Conservation (phyloP, 768 basidiomycete species). For the Pholiota conissans region DNA sequence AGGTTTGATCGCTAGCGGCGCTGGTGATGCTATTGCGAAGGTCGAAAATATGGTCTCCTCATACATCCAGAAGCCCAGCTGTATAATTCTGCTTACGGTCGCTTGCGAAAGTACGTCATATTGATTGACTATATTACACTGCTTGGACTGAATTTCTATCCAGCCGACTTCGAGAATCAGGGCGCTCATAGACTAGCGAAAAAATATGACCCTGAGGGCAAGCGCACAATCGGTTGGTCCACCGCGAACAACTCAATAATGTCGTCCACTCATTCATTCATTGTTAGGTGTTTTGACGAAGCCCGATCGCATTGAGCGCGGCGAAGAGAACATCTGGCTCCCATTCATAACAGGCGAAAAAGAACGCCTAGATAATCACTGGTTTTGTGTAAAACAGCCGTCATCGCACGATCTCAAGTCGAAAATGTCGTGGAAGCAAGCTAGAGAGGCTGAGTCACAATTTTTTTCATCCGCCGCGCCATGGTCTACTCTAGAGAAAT, state of each 20-base stretch:
- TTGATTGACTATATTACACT: not conserved
- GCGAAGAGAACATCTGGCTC: slow-evolving; percentile 37
- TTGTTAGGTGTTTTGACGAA: slow-evolving; percentile 69
- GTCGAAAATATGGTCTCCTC: slow-evolving; percentile 58
- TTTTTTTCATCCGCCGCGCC: slow-evolving; percentile 56
- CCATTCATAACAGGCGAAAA: not conserved
- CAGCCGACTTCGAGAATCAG: slow-evolving; percentile 85
- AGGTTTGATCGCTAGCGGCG: slow-evolving; percentile 64
- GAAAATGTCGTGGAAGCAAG: slow-evolving; percentile 60
- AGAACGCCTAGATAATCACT: not conserved
- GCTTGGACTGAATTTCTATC: slow-evolving; percentile 14
- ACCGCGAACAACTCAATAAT: not conserved
- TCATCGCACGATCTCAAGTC: slow-evolving; percentile 48
- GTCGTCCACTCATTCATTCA: too few species aligned
- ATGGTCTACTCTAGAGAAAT: slow-evolving; percentile 55
- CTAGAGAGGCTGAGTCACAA: slow-evolving; percentile 52
- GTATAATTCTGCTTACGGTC: slow-evolving; percentile 55
- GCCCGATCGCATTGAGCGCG: slow-evolving; percentile 34
- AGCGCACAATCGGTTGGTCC: slow-evolving; percentile 65
- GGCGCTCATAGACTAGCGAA: slow-evolving; percentile 67
- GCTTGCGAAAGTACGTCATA: slow-evolving; percentile 8
- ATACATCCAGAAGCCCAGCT: slow-evolving; percentile 63
- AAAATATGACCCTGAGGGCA: slow-evolving; percentile 57
- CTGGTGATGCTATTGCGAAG: slow-evolving; percentile 55
- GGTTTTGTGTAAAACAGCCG: slow-evolving; percentile 51